phyloP scores from a whole-genome alignment of 1,284 basidiomycete genomes.

The Moesziomyces sp. region DNA sequence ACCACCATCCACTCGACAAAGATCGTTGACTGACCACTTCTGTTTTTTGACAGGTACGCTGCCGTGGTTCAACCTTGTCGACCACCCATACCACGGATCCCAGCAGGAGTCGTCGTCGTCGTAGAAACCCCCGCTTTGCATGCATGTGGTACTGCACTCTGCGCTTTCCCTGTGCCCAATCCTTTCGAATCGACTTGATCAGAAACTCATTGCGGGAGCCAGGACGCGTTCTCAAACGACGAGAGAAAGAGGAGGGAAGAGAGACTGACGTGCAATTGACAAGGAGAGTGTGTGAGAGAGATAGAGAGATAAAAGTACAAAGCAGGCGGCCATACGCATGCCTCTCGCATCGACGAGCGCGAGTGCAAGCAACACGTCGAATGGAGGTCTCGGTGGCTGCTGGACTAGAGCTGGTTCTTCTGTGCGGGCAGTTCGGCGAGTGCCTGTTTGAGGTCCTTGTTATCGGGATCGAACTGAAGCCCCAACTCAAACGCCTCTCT shows the following conservation, averaged over 20 bases:
- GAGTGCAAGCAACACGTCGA: too few relatives aligned
- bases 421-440: conserved; percentile 25
- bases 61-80: conserved; percentile 67
- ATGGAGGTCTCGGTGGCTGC: neutral
- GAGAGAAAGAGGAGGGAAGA: too few relatives aligned
- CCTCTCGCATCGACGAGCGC: too few relatives aligned
- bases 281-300: neutral
- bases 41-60: conserved; percentile 46
- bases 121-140: too few relatives aligned
- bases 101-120: conserved; percentile 31
- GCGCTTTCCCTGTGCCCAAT: too few relatives aligned
- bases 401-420: conserved; percentile 35
- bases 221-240: too few relatives aligned
- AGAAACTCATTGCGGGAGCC: too few relatives aligned
- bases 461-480: conserved; percentile 87
- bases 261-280: too few relatives aligned
- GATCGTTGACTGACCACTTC: neutral
- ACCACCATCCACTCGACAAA: too few relatives aligned
- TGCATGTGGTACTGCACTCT: too few relatives aligned
- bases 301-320: conserved; percentile 3
- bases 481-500: conserved; percentile 84
- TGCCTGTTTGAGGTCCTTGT: conserved; percentile 65
- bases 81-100: conserved; percentile 63
- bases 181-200: too few relatives aligned
- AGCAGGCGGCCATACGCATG: too few relatives aligned